Percentiles rank a stretch among this genome's conserved stretches.
phyloP scores from a whole-genome alignment of 2,329 filamentous ascomycete genomes.

The Diaporthe caulivora region DNA sequence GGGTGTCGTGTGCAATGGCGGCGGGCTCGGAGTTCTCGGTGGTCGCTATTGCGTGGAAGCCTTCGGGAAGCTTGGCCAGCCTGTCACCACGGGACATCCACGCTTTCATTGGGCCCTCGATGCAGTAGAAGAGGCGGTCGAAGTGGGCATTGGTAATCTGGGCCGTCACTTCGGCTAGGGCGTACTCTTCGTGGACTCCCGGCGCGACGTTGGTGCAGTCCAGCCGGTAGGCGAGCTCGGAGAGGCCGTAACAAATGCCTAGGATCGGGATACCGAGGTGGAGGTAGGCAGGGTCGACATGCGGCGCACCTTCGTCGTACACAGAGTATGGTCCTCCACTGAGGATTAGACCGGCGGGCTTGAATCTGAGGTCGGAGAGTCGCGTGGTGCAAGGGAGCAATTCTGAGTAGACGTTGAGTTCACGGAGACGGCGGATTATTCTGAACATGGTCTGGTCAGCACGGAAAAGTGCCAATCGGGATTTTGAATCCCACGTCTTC shows the following conservation, averaged over 20 bases:
- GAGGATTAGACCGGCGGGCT: constrained; percentile 83
- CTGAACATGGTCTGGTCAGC: constrained; percentile 12
- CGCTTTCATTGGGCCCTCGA: constrained; percentile 75
- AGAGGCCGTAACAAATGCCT: constrained; percentile 39
- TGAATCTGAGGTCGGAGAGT: constrained; percentile 80
- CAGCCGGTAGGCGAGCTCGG: constrained; percentile 39
- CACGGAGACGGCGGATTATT: constrained; percentile 80
- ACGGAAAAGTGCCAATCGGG: not conserved
- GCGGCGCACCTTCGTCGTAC: constrained; percentile 79
- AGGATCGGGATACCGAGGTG: constrained; percentile 76
- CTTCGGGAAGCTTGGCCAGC: constrained; percentile 78
- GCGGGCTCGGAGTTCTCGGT: constrained; percentile 84
- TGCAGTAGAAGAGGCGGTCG: constrained; percentile 81
- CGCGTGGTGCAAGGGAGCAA: constrained; percentile 91
- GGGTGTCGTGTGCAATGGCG: constrained; percentile 78
- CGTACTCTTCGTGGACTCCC: constrained; percentile 37
- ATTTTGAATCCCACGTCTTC: not conserved
- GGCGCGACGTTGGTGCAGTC: constrained; percentile 37
- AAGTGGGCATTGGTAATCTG: constrained; percentile 69
- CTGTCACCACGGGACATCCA: constrained; percentile 91
- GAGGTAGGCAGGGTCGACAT: constrained; percentile 86
- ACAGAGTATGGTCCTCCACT: constrained; percentile 74
- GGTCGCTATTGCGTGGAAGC: constrained; percentile 79
- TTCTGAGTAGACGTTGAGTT: constrained; percentile 86
- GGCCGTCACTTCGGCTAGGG: constrained; percentile 63